phyloP scores from a whole-genome alignment of 1,284 basidiomycete genomes.

The Porphyrellus sp. region DNA sequence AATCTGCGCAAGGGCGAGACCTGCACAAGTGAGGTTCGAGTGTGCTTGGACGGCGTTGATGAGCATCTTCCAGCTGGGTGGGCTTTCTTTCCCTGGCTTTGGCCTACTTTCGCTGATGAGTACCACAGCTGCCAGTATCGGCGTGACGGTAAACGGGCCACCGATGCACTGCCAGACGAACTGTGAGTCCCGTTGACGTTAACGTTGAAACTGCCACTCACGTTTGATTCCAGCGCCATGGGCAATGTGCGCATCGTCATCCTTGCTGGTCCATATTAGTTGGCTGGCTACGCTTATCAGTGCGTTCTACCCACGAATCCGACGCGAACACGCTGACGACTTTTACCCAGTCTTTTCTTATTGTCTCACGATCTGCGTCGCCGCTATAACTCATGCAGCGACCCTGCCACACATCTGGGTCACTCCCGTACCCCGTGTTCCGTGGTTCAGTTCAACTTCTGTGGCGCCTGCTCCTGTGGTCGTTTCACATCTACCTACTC shows the following conservation, averaged over 20 bases:
- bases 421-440: constrained; percentile 45
- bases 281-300: constrained; percentile 55
- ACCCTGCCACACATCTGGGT: constrained; percentile 49
- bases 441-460: constrained; percentile 50
- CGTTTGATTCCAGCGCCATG: constrained; percentile 35
- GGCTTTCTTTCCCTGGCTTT: constrained; percentile 8
- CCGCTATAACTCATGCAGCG: constrained; percentile 42
- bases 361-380: constrained; percentile 49
- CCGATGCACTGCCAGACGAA: constrained; percentile 37
- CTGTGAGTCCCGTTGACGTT: constrained; percentile 33
- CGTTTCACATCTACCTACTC: constrained; percentile 5
- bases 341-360: constrained; percentile 49
- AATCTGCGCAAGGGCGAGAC: constrained; percentile 35
- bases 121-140: constrained; percentile 45
- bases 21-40: constrained; percentile 48
- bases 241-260: constrained; percentile 52
- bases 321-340: constrained; percentile 8
- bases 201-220: constrained; percentile 1
- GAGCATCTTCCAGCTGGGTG: constrained; percentile 50
- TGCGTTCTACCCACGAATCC: constrained; percentile 34
- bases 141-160: constrained; percentile 42
- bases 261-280: constrained; percentile 48
- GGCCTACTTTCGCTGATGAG: neutral
- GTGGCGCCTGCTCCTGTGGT: constrained; percentile 5
- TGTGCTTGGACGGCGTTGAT: constrained; percentile 52